These are phyloP conservation scores for Podaxis sp. DNA, from an alignment of 768 basidiomycete species.

Conservation along the genomic window DNA sequence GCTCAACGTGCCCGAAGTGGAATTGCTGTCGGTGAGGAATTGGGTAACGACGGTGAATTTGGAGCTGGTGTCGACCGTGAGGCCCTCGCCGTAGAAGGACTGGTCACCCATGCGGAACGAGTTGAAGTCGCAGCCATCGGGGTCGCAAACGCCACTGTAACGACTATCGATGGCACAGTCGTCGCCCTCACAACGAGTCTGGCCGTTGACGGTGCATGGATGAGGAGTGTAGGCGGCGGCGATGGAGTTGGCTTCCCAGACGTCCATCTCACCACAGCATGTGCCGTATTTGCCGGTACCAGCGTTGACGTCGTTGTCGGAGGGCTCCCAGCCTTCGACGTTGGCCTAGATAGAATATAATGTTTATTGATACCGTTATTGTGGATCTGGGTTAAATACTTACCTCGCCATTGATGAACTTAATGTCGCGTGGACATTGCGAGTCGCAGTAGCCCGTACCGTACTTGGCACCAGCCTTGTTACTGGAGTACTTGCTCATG, in stretches of 20 bases:
- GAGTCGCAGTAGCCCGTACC: slow-evolving; percentile 26
- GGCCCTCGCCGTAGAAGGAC: slow-evolving; percentile 22
- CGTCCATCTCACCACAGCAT: slow-evolving; percentile 27
- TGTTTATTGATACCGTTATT: not conserved
- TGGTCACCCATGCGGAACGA: slow-evolving; percentile 23
- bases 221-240: slow-evolving; percentile 24
- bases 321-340: slow-evolving; percentile 20
- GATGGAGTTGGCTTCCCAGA: slow-evolving; percentile 27
- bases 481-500: slow-evolving; percentile 16
- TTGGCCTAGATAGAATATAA: slow-evolving; percentile 16
- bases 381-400: not conserved
- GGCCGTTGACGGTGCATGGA: slow-evolving; percentile 21
- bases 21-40: slow-evolving; percentile 22
- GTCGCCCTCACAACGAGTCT: slow-evolving; percentile 21
- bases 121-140: slow-evolving; percentile 25
- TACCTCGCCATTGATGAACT: slow-evolving; percentile 22
- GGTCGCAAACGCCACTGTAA: slow-evolving; percentile 21
- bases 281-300: slow-evolving; percentile 22
- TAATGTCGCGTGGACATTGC: slow-evolving; percentile 24
- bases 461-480: slow-evolving; percentile 26
- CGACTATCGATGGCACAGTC: slow-evolving; percentile 18
- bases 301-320: slow-evolving; percentile 21
- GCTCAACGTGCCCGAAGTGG: slow-evolving; percentile 21
- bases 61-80: slow-evolving; percentile 24
- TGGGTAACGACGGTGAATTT: slow-evolving; percentile 27